Evolutionary conservation across 2,329 filamentous ascomycete genomes (phyloP).

Genomic region (Alternaria triticina): DNA sequence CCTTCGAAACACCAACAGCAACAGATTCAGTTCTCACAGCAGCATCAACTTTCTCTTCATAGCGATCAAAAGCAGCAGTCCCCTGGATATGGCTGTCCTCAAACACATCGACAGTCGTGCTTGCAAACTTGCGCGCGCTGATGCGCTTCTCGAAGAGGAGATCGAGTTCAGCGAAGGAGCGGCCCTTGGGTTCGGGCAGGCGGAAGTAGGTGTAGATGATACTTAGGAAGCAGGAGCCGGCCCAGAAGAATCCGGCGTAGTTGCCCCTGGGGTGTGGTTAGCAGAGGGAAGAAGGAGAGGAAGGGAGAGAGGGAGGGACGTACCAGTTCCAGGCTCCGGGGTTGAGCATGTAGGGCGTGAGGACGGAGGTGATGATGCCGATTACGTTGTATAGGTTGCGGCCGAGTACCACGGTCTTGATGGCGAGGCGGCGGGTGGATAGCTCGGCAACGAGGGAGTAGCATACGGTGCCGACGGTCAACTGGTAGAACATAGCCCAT

Average conservation of each 20-base stretch:
- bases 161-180: conserved; percentile 86
- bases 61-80: conserved; percentile 39
- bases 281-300: background rate
- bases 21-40: conserved; percentile 29
- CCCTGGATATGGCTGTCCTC: conserved; percentile 34
- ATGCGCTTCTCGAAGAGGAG: conserved; percentile 78
- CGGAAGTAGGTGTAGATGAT: conserved; percentile 83
- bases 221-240: conserved; percentile 78
- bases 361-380: conserved; percentile 78
- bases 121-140: conserved; percentile 74
- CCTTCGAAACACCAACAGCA: conserved; percentile 10
- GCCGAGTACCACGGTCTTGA: conserved; percentile 89
- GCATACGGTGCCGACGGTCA: conserved; percentile 86
- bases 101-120: conserved; percentile 63
- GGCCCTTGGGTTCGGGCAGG: conserved; percentile 78
- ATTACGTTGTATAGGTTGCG: conserved; percentile 80
- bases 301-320: background rate
- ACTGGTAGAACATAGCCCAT: conserved; percentile 70
- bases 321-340: conserved; percentile 77
- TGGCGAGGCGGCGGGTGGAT: conserved; percentile 80
- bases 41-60: conserved; percentile 44
- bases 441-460: conserved; percentile 89
- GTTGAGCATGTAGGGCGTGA: conserved; percentile 94
- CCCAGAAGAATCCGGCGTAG: conserved; percentile 88
- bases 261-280: conserved; percentile 64